Percentiles rank a stretch among this genome's conserved stretches.
These are phyloP conservation scores for Parasitella parasitica DNA, from an alignment of 371 early-diverging fungal genomes.

Conservation along the genomic window DNA sequence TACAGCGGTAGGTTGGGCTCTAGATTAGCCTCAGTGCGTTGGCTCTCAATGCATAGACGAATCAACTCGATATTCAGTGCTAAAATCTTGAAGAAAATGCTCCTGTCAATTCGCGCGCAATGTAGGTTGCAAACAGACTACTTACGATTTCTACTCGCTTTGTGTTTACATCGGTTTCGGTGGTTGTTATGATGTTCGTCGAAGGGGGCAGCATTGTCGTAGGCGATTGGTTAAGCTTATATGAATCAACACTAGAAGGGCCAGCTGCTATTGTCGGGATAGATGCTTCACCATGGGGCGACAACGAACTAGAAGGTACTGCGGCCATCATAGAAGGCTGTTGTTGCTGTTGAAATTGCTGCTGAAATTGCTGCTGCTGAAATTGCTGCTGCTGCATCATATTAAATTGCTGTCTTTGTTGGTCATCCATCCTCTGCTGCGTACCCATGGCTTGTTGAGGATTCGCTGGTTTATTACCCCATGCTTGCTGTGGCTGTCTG, in stretches of 20 bases:
- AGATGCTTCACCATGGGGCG: not conserved
- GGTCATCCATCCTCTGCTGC: conserved; percentile 29
- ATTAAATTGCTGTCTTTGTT: conserved; percentile 28
- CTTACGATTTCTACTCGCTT: conserved; percentile 45
- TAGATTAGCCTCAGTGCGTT: conserved; percentile 18
- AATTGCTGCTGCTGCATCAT: conserved; percentile 4
- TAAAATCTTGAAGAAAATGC: conserved; percentile 26
- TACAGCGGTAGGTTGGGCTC: conserved; percentile 46
- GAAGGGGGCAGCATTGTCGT: not conserved
- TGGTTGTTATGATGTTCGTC: not conserved
- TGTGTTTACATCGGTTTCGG: conserved; percentile 13
- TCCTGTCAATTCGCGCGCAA: not conserved
- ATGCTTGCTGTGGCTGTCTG: conserved; percentile 10
- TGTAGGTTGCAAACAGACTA: not conserved
- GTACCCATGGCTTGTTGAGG: conserved; percentile 18
- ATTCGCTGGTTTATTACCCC: conserved; percentile 33
- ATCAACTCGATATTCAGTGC: conserved; percentile 53
- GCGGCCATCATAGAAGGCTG: not conserved
- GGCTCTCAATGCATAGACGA: conserved; percentile 45
- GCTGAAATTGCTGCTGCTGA: not conserved
- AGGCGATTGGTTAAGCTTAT: not conserved
- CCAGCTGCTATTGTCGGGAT: not conserved
- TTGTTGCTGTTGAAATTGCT: not conserved
- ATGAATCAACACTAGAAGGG: not conserved
- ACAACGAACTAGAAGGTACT: not conserved